A percentile compares a stretch with the other conserved stretches of the same genome.
Conservation (phyloP, 129 eudicot species). For the Oenanthe sinensis region DNA sequence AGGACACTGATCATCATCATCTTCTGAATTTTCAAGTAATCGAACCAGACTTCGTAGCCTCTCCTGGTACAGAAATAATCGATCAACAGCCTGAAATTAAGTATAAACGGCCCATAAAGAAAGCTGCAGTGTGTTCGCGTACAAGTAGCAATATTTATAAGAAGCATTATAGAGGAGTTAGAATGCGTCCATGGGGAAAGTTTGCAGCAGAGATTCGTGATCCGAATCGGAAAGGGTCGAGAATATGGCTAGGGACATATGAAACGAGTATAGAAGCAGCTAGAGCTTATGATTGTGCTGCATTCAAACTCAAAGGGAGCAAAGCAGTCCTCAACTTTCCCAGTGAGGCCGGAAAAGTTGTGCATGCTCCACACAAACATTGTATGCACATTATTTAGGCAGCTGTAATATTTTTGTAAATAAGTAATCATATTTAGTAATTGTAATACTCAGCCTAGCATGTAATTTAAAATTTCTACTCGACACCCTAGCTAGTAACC, state of each 20-base stretch:
- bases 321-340: slow-evolving; percentile 57
- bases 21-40: neutral
- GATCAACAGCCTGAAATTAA: neutral
- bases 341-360: slow-evolving; percentile 13
- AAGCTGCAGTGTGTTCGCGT: neutral
- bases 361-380: slow-evolving; percentile 23
- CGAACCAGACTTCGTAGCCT: neutral
- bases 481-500: no score
- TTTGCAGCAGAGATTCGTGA: slow-evolving; percentile 61
- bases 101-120: neutral
- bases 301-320: slow-evolving; percentile 51
- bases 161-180: slow-evolving; percentile 51
- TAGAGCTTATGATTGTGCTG: slow-evolving; percentile 56
- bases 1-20: neutral
- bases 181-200: slow-evolving; percentile 68
- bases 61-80: neutral
- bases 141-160: neutral
- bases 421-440: no score
- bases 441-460: no score
- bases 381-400: neutral
- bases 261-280: slow-evolving; percentile 60
- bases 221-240: slow-evolving; percentile 32
- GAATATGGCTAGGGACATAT: slow-evolving; percentile 38
- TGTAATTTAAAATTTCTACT: no score
- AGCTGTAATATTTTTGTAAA: neutral